Percentiles rank a stretch among this genome's conserved stretches.
Evolutionary conservation across 1,139 yeast species (phyloP).

Genomic region (Geotrichum reessii): DNA sequence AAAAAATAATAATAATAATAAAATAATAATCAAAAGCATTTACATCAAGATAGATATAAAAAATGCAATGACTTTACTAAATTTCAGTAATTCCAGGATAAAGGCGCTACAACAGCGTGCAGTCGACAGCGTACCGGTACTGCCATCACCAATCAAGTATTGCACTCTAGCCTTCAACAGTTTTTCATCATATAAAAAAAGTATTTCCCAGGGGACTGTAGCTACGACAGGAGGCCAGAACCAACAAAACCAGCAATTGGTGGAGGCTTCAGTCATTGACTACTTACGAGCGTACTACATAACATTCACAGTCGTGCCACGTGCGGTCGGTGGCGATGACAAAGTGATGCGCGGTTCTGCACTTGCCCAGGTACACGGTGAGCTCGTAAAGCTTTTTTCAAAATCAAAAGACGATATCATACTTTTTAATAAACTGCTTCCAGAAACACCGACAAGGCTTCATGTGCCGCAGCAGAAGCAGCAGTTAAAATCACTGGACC

Average conservation of each 20-base stretch:
- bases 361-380: background rate
- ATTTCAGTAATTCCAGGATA: background rate
- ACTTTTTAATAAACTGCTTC: background rate
- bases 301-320: conserved; percentile 18
- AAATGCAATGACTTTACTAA: background rate
- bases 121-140: background rate
- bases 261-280: background rate
- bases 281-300: conserved; percentile 17
- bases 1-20: too few relatives aligned
- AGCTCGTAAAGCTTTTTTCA: background rate
- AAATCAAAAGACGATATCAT: background rate
- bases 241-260: background rate
- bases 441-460: background rate
- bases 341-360: background rate
- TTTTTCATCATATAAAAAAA: background rate
- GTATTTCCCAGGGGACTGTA: background rate
- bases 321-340: background rate
- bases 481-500: background rate
- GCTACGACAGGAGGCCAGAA: background rate
- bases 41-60: background rate
- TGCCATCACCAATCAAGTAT: background rate
- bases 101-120: background rate
- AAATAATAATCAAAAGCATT: background rate
- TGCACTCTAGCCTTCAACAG: background rate
- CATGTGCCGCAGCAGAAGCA: background rate